Evolutionary conservation across 164 flowering plant species (phyloP).

Genomic region (Tetracentron sinense): DNA sequence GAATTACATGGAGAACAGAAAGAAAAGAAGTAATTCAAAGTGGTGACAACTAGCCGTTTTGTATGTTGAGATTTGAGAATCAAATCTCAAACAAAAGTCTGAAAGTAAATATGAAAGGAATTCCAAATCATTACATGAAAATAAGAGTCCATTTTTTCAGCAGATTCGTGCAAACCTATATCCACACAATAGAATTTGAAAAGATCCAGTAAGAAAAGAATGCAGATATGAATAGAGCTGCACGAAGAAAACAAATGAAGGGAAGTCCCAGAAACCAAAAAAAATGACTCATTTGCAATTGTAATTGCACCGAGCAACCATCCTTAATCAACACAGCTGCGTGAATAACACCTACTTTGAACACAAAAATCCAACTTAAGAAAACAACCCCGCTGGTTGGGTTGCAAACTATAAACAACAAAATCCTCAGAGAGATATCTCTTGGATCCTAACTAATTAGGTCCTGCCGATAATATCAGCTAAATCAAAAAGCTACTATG

Average conservation of each 20-base stretch:
- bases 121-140: too few relatives aligned
- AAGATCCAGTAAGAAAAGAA: not conserved
- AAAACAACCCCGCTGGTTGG: not conserved
- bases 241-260: not conserved
- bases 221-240: not conserved
- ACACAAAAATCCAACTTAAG: not conserved
- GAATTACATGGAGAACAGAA: too few relatives aligned
- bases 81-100: too few relatives aligned
- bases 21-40: too few relatives aligned
- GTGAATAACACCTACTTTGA: too few relatives aligned
- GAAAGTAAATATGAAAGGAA: not conserved
- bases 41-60: too few relatives aligned
- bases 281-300: too few relatives aligned
- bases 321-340: not conserved
- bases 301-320: not conserved
- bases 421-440: not conserved
- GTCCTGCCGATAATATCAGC: not conserved
- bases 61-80: too few relatives aligned
- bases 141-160: not conserved
- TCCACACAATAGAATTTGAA: not conserved
- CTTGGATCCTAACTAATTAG: not conserved
- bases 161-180: not conserved
- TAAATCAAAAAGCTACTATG: not conserved
- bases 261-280: not conserved
- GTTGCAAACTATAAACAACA: not conserved